These are phyloP conservation scores for Fusarium hainanense DNA, from an alignment of 2,329 filamentous ascomycete genomes.

Conservation along the genomic window DNA sequence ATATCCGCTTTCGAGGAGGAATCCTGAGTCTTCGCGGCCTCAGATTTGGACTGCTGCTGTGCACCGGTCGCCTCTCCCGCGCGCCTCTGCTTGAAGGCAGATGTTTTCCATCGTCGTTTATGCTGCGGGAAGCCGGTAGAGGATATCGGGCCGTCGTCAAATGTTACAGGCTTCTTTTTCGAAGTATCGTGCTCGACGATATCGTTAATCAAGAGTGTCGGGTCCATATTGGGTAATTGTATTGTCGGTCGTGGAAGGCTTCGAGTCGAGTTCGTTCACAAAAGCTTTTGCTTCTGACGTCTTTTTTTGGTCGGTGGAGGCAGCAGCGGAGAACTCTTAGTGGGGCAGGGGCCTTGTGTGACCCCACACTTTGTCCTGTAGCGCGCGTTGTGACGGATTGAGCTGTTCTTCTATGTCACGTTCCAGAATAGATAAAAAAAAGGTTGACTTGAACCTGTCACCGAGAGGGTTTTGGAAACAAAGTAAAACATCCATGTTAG, in stretches of 20 bases:
- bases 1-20: constrained; percentile 33
- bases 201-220: constrained; percentile 74
- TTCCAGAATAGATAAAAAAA: constrained; percentile 17
- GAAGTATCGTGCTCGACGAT: constrained; percentile 78
- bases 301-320: constrained; percentile 36
- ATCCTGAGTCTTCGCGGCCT: neutral
- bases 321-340: constrained; percentile 35
- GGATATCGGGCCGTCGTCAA: constrained; percentile 58
- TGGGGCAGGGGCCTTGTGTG: constrained; percentile 30
- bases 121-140: constrained; percentile 87
- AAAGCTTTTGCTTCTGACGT: constrained; percentile 33
- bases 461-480: neutral
- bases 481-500: neutral
- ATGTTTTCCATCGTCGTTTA: constrained; percentile 78
- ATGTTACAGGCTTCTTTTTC: constrained; percentile 69
- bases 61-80: constrained; percentile 36
- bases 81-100: constrained; percentile 78
- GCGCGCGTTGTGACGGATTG: constrained; percentile 25
- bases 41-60: constrained; percentile 12
- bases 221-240: constrained; percentile 48
- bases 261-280: constrained; percentile 2
- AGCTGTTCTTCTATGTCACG: constrained; percentile 29
- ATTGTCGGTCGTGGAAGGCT: constrained; percentile 2
- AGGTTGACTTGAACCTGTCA: neutral
- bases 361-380: constrained; percentile 30